Evolutionary conservation across 305 asterid species (phyloP).

Genomic region (Fraxinus sp.): DNA sequence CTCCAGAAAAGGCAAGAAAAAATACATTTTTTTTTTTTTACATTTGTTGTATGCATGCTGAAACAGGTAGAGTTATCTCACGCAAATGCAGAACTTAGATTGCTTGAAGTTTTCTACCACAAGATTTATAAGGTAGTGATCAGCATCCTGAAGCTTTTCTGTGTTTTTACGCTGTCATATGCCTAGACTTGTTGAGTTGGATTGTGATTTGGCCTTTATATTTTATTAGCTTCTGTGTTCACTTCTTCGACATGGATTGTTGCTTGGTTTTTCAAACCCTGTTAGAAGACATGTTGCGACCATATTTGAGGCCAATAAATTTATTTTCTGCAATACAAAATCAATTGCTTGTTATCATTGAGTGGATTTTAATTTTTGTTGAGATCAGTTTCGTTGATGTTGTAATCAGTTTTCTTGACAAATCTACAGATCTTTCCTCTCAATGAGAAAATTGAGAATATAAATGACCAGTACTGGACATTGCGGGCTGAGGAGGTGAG

Average conservation of each 20-base stretch:
- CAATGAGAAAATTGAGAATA: conserved; percentile 68
- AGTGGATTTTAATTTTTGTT: conserved; percentile 7
- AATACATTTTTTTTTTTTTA: not conserved
- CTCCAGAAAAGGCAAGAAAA: not conserved
- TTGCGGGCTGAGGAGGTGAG: conserved; percentile 74
- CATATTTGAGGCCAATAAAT: not conserved
- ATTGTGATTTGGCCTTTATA: conserved; percentile 11
- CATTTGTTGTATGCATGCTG: conserved; percentile 18
- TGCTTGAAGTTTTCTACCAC: conserved; percentile 53
- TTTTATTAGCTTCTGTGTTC: not conserved
- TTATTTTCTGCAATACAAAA: not conserved
- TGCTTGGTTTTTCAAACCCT: not conserved
- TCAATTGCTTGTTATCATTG: not conserved
- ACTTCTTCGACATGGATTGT: not conserved
- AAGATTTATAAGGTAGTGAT: conserved; percentile 52
- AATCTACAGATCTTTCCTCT: conserved; percentile 56
- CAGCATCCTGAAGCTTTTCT: not conserved
- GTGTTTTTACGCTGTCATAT: not conserved
- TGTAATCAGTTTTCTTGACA: conserved; percentile 18
- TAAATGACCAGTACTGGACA: conserved; percentile 77
- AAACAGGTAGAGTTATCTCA: conserved; percentile 50
- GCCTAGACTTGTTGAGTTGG: conserved; percentile 9
- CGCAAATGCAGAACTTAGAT: conserved; percentile 48
- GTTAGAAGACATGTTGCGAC: not conserved
- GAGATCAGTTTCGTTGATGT: not conserved